Evolutionary conservation across 2,329 filamentous ascomycete genomes (phyloP), one percentile per base, ranked within the genome.

Genomic region (Trichoderma pleuroti): DNA sequence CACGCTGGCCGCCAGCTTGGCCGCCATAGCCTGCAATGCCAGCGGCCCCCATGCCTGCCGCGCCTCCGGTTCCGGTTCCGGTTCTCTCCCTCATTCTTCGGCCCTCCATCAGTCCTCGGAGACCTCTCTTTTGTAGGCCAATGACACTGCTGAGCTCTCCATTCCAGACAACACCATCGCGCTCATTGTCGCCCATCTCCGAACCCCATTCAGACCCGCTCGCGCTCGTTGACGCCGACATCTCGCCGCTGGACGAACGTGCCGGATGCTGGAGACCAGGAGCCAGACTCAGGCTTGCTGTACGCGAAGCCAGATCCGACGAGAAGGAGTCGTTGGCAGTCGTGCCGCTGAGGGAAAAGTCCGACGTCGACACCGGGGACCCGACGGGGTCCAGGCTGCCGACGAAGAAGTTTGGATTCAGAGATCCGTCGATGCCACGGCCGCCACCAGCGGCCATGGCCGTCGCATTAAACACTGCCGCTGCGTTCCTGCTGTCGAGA

Each of bases 401-500:
- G 7, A 88, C 84, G 75, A 87, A 89, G 78, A 86, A 89, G 76
- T 90, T 90, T 70, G 89, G 89, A 75, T 90, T 89, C 34, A 90
- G 81, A 1, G 83, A 85, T 46, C 86, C 93, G 67, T 92, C 90
- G 32, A 95, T 93, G 61, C 93, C 92, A 61, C 94, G 89, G 0
- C 96, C 96, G 30, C 96, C 94, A 12, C 96, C 96, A 1, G 96
- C 96, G 0, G 94, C 96, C 96, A 98, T 98, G 67, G 96, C 96
- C 0, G 95, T 96, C 0, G 96, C 96, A 74, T 99, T 99, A 85
- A 99, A 99, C 0, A 99, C 94, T 7, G 96, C 96, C 0, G 96
- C 96, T 0, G 96, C 95, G 75, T 98, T 99, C 60, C 95, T 88
- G 61, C 93, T 96, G 79, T 99, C 96, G 5, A 99, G 88, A 0